Percentiles rank a stretch among this genome's conserved stretches.
Evolutionary conservation across 2,329 filamentous ascomycete species (phyloP).

Genomic region (Trichoderma atroviride): DNA sequence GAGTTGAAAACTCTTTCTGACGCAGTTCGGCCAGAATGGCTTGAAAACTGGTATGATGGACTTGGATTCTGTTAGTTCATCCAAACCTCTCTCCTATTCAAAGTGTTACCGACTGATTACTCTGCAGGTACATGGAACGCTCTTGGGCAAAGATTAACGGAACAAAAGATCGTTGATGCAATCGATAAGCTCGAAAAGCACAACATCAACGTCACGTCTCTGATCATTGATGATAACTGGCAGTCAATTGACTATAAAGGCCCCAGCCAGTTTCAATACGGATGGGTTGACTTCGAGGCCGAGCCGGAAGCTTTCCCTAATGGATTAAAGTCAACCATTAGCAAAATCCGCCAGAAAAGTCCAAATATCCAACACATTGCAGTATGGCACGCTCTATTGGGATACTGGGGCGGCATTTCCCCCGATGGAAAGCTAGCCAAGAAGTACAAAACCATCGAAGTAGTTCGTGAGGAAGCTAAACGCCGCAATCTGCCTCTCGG

Average conservation of each 20-base stretch:
- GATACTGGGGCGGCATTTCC: slow-evolving; percentile 91
- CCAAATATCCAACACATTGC: slow-evolving; percentile 79
- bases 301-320: slow-evolving; percentile 76
- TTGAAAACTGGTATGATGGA: slow-evolving; percentile 88
- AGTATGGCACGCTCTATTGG: slow-evolving; percentile 89
- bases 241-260: slow-evolving; percentile 67
- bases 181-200: slow-evolving; percentile 70
- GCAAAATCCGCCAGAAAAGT: slow-evolving; percentile 68
- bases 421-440: slow-evolving; percentile 72
- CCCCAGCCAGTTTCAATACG: slow-evolving; percentile 57
- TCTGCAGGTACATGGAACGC: slow-evolving; percentile 84
- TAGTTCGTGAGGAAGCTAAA: slow-evolving; percentile 53
- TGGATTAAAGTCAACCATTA: slow-evolving; percentile 73
- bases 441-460: slow-evolving; percentile 73
- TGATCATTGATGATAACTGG: slow-evolving; percentile 99
- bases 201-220: slow-evolving; percentile 75
- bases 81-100: neutral
- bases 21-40: slow-evolving; percentile 65
- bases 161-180: slow-evolving; percentile 76
- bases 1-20: slow-evolving; percentile 51
- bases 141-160: slow-evolving; percentile 79
- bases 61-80: slow-evolving; percentile 75
- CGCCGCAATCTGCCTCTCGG: slow-evolving; percentile 55
- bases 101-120: neutral
- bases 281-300: slow-evolving; percentile 86